Evolutionary conservation across 352 stramenopile species (phyloP), one percentile per base, ranked within the genome.

Genomic region (Blastocystis sp.): DNA sequence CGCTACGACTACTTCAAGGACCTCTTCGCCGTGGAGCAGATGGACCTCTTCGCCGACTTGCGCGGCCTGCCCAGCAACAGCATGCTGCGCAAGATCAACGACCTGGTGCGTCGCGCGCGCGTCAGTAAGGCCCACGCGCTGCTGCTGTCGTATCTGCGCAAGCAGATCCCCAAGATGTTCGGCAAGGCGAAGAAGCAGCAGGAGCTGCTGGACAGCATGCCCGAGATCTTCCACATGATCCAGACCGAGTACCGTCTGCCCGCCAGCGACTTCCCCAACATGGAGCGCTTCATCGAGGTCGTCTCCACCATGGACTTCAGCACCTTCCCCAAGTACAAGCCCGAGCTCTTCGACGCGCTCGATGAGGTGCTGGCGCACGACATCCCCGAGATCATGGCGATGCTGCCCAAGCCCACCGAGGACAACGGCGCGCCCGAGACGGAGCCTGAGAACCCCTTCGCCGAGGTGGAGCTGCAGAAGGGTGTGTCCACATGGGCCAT

Each of bases 101-200:
- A 98, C 81, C 90, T 99, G 18, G 94, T 97, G 18, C 98, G 98
- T 87, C 92, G 94, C 32, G 93, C 93, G 56, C 89, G 93, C 36
- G 92, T 98, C 11, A 92, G 94, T 44, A 97, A 97, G 87, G 93
- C 97, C 40, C 96, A 98, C 87, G 94, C 94, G 4, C 98, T 97
- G 87, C 93, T 99, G 73, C 94, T 99, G 84, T 93, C 96, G 79
- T 95, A 98, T 87, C 88, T 99, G 48, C 90, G 92, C 38, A 90
- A 93, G 84, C 92, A 98, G 89, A 98, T 99, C 95, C 96, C 96
- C 4, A 89, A 92, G 49, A 91, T 99, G 69, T 94, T 98, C 86
- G 94, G 95, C 34, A 97, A 98, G 87, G 94, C 97, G 49, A 97
- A 97, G 89, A 97, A 97, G 86, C 94, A 98, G 88, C 88, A 93